These are phyloP conservation scores for Coccomyxa subellipsoidea DNA, from an alignment of 163 green algal genomes.

Conservation along the genomic window DNA sequence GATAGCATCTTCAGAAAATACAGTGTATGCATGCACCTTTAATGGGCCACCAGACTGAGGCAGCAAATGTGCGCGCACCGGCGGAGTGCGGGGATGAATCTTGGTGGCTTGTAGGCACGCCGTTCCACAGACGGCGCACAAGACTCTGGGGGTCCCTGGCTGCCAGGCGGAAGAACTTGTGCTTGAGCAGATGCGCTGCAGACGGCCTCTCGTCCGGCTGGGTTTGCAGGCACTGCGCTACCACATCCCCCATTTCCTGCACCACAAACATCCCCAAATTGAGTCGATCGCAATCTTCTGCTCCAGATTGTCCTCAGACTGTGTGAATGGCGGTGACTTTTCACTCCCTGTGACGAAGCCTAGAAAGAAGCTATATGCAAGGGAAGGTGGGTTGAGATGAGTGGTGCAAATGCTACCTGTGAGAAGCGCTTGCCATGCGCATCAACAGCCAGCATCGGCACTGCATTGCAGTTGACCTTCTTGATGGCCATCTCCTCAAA, in stretches of 20 bases:
- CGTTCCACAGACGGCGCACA: neutral
- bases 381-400: too few species aligned
- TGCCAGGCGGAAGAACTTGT: constrained; percentile 49
- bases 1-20: too few species aligned
- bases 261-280: neutral
- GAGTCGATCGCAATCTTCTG: neutral
- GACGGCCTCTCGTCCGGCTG: constrained; percentile 61
- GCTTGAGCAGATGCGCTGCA: constrained; percentile 62
- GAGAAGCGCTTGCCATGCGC: neutral
- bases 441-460: neutral
- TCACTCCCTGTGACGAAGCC: too few species aligned
- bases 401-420: neutral
- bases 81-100: neutral
- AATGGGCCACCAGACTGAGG: too few species aligned
- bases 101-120: neutral
- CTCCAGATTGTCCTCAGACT: too few species aligned
- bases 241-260: constrained; percentile 42
- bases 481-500: constrained; percentile 2
- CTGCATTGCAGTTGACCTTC: neutral
- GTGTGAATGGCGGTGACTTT: too few species aligned
- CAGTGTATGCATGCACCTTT: too few species aligned
- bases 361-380: too few species aligned
- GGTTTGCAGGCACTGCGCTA: constrained; percentile 58
- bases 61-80: too few species aligned
- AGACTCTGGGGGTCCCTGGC: neutral